Conservation (phyloP, 352 stramenopile species). For the Pythium vanterpoolii region DNA sequence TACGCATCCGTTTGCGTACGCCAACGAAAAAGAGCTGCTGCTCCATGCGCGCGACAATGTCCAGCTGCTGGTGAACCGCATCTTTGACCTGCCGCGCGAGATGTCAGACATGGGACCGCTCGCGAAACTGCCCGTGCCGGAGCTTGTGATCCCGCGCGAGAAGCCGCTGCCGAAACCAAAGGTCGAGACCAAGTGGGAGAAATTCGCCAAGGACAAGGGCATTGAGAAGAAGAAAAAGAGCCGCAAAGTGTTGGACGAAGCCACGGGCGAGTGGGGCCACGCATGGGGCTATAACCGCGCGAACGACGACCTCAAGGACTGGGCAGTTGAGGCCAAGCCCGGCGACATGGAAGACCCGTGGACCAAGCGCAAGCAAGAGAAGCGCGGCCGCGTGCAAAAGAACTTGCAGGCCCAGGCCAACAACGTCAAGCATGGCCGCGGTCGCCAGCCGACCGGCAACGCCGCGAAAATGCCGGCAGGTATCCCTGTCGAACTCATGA, state of each 20-base stretch:
- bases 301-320: conserved; percentile 88
- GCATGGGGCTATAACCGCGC: conserved; percentile 91
- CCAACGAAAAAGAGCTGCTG: conserved; percentile 88
- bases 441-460: conserved; percentile 46
- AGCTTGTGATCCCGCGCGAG: conserved; percentile 77
- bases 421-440: conserved; percentile 69
- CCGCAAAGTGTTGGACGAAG: conserved; percentile 96
- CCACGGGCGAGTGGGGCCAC: conserved; percentile 91
- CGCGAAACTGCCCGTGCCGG: conserved; percentile 65
- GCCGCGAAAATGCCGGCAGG: conserved; percentile 58
- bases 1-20: conserved; percentile 81
- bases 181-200: conserved; percentile 98
- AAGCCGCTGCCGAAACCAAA: conserved; percentile 92
- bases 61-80: conserved; percentile 91
- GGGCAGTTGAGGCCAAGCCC: conserved; percentile 92
- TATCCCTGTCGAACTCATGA: conserved; percentile 90
- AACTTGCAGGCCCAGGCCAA: conserved; percentile 87
- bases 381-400: conserved; percentile 90
- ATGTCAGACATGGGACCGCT: conserved; percentile 92
- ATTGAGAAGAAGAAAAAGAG: conserved; percentile 97
- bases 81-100: conserved; percentile 91
- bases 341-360: conserved; percentile 94
- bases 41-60: conserved; percentile 90
- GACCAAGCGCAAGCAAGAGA: conserved; percentile 91
- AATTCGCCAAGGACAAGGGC: conserved; percentile 97